Evolutionary conservation across 1,139 yeast genomes (phyloP), one percentile per base, ranked within the genome.

Genomic region (Kurtzmaniella natalensis): DNA sequence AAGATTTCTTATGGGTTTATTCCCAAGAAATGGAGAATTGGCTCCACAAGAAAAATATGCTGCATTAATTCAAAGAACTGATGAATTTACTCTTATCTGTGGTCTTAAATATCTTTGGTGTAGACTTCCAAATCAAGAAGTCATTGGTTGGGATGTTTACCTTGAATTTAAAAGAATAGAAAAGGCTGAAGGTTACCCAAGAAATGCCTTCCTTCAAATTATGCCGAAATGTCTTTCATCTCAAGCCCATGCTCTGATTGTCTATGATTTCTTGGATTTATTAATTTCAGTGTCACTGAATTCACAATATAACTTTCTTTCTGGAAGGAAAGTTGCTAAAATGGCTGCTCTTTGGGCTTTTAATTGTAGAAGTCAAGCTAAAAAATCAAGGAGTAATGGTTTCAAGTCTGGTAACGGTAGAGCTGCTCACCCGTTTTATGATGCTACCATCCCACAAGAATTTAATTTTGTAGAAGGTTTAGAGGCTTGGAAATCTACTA

Each of bases 271-370:
- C 50, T 73, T 87, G 49, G 95, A 88, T 50, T 65, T 88, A 32
- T 61, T 88, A 34, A 83, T 87, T 8, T 73, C 87, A n/a, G 60
- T 88, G 28, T 80, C 94, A 0, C 77, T 94, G n/a, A 83, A 86
- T 55, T 79, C 94, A 3, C 82, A 80, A 44, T 77, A 79, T 34
- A 87, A 87, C 51, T 80, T 81, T 46, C 61, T 88, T 61, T 77
- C 85, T 47, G 94, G 94, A 1, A 69, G 89, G 31, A 87, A 86
- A 50, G 70, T 88, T 15, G 73, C 94, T 13, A 79, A 84, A 46
- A 72, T 88, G 78, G 82, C 94, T 23, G 89, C 92, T 16, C 61
- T 86, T 24, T 88, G 96, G 96, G 96, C 95, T 0, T 88, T 88
- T 50, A 77, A 76, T 42, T 40, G 47, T 15, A 37, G 25, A 13